A percentile compares a stretch with the other conserved stretches of the same genome.
phyloP scores from a whole-genome alignment of 345 rosid genomes.

The Eucalyptus curtisii region DNA sequence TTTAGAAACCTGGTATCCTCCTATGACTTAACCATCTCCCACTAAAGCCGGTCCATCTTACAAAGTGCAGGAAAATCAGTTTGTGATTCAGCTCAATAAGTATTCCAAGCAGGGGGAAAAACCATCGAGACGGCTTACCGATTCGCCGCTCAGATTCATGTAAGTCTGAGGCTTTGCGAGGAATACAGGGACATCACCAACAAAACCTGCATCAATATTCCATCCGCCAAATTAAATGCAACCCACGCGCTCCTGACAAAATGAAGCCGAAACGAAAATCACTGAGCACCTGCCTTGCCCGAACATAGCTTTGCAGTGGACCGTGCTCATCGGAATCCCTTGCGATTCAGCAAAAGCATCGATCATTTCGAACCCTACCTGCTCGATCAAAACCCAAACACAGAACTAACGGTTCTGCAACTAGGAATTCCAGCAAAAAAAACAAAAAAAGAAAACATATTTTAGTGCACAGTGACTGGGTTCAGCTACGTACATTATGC shows the following conservation, averaged over 20 bases:
- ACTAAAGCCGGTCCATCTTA: background rate
- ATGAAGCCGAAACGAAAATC: background rate
- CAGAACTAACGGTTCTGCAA: background rate
- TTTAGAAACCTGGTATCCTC: background rate
- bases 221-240: background rate
- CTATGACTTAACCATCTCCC: background rate
- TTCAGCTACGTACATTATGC: slow-evolving; percentile 43
- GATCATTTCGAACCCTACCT: slow-evolving; percentile 79
- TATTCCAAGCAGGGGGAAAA: background rate
- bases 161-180: slow-evolving; percentile 81
- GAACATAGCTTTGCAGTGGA: slow-evolving; percentile 56
- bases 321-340: slow-evolving; percentile 33
- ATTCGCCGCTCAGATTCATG: slow-evolving; percentile 97
- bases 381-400: background rate
- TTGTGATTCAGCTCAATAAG: background rate
- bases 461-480: background rate
- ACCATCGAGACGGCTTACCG: slow-evolving; percentile 19
- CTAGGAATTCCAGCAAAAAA: background rate
- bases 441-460: background rate
- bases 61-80: background rate
- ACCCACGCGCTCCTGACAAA: background rate
- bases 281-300: slow-evolving; percentile 43
- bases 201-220: slow-evolving; percentile 23
- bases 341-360: slow-evolving; percentile 56
- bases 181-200: slow-evolving; percentile 43